Evolutionary conservation across 1,139 yeast genomes (phyloP).

Genomic region (Groenewaldozyma auringiensis): DNA sequence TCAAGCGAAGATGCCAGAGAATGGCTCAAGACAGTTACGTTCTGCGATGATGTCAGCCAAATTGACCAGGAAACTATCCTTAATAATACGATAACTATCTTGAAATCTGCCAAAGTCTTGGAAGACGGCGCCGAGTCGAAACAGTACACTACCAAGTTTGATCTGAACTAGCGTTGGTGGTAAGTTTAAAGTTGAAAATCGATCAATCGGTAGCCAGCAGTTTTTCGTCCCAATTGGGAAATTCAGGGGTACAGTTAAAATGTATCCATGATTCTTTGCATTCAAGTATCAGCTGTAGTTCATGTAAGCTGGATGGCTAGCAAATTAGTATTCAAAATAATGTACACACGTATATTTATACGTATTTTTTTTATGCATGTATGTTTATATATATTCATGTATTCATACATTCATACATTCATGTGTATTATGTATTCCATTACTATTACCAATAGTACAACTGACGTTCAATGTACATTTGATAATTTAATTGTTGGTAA

Average conservation of each 20-base stretch:
- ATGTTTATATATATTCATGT: too few species aligned
- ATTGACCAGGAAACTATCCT: conserved; percentile 49
- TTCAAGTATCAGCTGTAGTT: not conserved
- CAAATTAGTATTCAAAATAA: too few species aligned
- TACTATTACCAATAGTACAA: too few species aligned
- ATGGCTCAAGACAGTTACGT: conserved; percentile 73
- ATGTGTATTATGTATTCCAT: too few species aligned
- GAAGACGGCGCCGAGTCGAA: conserved; percentile 13
- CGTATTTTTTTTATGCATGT: too few species aligned
- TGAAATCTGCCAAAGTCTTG: conserved; percentile 53
- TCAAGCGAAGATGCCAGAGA: conserved; percentile 65
- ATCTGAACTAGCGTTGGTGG: not conserved
- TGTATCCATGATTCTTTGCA: not conserved
- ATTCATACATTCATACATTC: too few species aligned
- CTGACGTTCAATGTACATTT: too few species aligned
- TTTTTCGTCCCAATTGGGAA: not conserved
- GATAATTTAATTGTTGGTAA: too few species aligned
- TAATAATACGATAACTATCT: conserved; percentile 49
- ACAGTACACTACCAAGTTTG: not conserved
- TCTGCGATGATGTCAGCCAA: conserved; percentile 42
- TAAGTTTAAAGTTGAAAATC: too few species aligned
- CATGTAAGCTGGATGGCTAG: too few species aligned
- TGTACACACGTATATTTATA: too few species aligned
- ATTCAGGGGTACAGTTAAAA: not conserved
- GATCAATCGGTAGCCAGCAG: too few species aligned